Evolutionary conservation across 169 alveolate species (phyloP).

Genomic region (Cryptosporidium viatorum): DNA sequence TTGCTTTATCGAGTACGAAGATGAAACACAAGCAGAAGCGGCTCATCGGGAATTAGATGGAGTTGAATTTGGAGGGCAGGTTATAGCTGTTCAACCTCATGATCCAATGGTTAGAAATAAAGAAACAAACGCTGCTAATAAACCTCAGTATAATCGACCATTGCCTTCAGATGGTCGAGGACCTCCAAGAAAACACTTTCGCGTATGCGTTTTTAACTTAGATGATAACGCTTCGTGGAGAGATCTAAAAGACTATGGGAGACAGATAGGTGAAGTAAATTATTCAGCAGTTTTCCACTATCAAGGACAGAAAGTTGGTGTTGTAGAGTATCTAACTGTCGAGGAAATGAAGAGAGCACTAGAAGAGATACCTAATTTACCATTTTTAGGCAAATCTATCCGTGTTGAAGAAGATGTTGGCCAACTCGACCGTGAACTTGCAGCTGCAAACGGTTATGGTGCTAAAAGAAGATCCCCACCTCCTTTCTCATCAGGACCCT

Average conservation of each 20-base stretch:
- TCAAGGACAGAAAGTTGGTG: slow-evolving; percentile 83
- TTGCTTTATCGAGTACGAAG: slow-evolving; percentile 86
- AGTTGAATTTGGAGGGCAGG: slow-evolving; percentile 68
- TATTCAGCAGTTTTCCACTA: slow-evolving; percentile 84
- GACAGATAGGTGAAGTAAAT: slow-evolving; percentile 87
- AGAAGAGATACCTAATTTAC: slow-evolving; percentile 77
- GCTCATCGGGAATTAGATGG: slow-evolving; percentile 80
- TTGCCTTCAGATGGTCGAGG: slow-evolving; percentile 76
- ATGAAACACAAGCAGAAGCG: slow-evolving; percentile 83
- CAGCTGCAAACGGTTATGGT: slow-evolving; percentile 75
- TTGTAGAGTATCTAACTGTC: slow-evolving; percentile 83
- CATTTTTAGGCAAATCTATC: slow-evolving; percentile 60
- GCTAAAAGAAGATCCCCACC: slow-evolving; percentile 72
- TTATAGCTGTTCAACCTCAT: slow-evolving; percentile 78
- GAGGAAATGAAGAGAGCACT: slow-evolving; percentile 82
- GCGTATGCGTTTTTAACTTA: slow-evolving; percentile 82
- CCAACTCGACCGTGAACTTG: slow-evolving; percentile 63
- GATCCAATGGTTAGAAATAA: slow-evolving; percentile 74
- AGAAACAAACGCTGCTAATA: slow-evolving; percentile 54
- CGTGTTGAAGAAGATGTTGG: slow-evolving; percentile 74
- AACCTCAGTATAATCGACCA: slow-evolving; percentile 65
- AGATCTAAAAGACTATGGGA: slow-evolving; percentile 86
- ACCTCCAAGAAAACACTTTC: slow-evolving; percentile 76
- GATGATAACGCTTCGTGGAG: slow-evolving; percentile 89
- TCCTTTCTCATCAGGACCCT: slow-evolving; percentile 72